Evolutionary conservation across 2,329 filamentous ascomycete genomes (phyloP).

Genomic region (Lasiodiplodia theobromae): DNA sequence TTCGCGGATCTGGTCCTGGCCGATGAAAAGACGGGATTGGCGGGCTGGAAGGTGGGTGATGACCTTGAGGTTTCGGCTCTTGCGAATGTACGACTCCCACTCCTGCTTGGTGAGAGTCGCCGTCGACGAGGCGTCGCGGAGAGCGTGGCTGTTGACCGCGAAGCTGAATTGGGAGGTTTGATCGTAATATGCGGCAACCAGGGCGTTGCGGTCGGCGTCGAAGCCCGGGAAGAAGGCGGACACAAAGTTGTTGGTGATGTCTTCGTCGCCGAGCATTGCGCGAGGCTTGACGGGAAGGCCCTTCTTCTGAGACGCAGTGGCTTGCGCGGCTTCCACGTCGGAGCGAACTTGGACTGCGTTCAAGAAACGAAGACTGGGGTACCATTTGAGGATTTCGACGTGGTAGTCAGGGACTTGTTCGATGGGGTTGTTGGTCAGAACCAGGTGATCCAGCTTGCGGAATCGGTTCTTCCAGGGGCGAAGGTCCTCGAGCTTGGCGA

Average conservation of each 20-base stretch:
- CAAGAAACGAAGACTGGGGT: slow-evolving; percentile 78
- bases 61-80: slow-evolving; percentile 78
- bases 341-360: slow-evolving; percentile 79
- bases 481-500: slow-evolving; percentile 72
- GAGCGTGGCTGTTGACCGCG: slow-evolving; percentile 70
- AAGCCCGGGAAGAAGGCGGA: slow-evolving; percentile 76
- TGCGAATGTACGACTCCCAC: slow-evolving; percentile 79
- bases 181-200: slow-evolving; percentile 77
- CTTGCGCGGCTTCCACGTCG: slow-evolving; percentile 66
- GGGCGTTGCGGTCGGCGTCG: slow-evolving; percentile 71
- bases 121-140: slow-evolving; percentile 52
- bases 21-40: slow-evolving; percentile 71
- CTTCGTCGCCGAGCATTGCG: slow-evolving; percentile 75
- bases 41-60: slow-evolving; percentile 68
- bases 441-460: slow-evolving; percentile 77
- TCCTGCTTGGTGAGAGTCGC: slow-evolving; percentile 55
- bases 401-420: slow-evolving; percentile 61
- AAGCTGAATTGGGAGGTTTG: slow-evolving; percentile 76
- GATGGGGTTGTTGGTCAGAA: slow-evolving; percentile 79
- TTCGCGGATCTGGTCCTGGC: slow-evolving; percentile 69
- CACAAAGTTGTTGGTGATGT: slow-evolving; percentile 78
- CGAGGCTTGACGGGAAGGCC: slow-evolving; percentile 69
- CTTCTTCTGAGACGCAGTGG: slow-evolving; percentile 46
- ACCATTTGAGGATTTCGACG: slow-evolving; percentile 78
- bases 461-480: slow-evolving; percentile 82